Evolutionary conservation across 805 yeast genomes (phyloP).

Genomic region (Metschnikowia lochheadii): DNA sequence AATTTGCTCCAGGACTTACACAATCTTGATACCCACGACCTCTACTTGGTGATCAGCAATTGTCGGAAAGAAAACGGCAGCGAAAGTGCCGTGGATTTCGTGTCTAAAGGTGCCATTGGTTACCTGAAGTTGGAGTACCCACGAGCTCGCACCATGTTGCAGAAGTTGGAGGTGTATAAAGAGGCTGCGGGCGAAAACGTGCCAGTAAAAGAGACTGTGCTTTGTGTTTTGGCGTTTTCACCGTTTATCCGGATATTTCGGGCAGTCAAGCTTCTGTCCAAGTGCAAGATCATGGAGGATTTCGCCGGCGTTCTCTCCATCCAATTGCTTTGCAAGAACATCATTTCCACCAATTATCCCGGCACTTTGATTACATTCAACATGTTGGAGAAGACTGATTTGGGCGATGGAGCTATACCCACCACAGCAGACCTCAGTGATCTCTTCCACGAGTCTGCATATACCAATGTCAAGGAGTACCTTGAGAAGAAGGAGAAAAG

Average conservation of each 20-base stretch:
- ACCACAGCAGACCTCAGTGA: constrained; percentile 16
- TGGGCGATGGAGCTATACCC: constrained; percentile 11
- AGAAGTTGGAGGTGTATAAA: constrained; percentile 46
- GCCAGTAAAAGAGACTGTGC: constrained; percentile 20
- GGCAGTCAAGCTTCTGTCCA: constrained; percentile 36
- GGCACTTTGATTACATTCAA: constrained; percentile 40
- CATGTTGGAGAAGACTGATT: constrained; percentile 30
- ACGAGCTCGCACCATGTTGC: constrained; percentile 55
- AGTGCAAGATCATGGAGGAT: constrained; percentile 39
- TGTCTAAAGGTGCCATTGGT: constrained; percentile 74
- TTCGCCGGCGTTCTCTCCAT: constrained; percentile 32
- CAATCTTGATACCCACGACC: constrained; percentile 33
- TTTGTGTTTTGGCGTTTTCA: constrained; percentile 30
- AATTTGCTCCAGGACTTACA: constrained; percentile 35
- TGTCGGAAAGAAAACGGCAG: not conserved
- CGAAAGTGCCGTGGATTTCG: constrained; percentile 45
- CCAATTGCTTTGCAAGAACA: constrained; percentile 36
- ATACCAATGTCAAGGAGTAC: constrained; percentile 19
- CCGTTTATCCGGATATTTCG: constrained; percentile 31
- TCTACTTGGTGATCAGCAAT: constrained; percentile 31
- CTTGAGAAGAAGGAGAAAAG: not conserved
- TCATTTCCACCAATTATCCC: constrained; percentile 23
- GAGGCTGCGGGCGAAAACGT: constrained; percentile 11
- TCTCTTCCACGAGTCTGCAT: constrained; percentile 27
- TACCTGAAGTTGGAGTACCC: constrained; percentile 65